phyloP scores from a whole-genome alignment of 2,329 filamentous ascomycete genomes.

The Amauroascus niger region DNA sequence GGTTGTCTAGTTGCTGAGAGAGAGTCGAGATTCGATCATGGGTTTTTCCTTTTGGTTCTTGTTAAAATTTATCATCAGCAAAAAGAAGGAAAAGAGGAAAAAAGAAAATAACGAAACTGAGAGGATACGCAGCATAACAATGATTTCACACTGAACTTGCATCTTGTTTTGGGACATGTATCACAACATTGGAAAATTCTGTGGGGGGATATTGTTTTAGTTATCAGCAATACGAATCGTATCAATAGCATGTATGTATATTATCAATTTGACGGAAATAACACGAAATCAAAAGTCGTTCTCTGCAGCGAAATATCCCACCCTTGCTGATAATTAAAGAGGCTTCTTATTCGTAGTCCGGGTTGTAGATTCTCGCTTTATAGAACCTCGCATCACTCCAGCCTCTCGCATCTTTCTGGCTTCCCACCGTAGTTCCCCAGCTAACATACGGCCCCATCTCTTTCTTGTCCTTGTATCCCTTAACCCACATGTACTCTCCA shows the following conservation, averaged over 20 bases:
- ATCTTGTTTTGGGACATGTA: no score
- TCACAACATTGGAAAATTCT: no score
- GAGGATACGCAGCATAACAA: no score
- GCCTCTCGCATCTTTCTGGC: constrained; percentile 11
- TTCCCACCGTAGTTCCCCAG: constrained; percentile 12
- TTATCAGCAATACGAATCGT: neutral
- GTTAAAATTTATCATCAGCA: no score
- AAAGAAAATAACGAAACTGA: no score
- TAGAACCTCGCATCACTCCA: constrained; percentile 17
- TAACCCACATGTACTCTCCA: constrained; percentile 19
- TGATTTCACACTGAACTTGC: no score
- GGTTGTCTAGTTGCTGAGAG: no score
- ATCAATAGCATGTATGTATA: neutral
- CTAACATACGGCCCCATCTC: constrained; percentile 19
- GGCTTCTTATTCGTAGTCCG: constrained; percentile 1
- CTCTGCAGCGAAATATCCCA: no score
- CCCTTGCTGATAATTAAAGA: neutral
- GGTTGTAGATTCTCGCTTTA: constrained; percentile 17
- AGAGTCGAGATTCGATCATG: no score
- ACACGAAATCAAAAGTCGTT: no score
- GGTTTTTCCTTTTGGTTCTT: no score
- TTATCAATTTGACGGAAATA: no score
- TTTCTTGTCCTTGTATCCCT: constrained; percentile 14
- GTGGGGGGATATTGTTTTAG: neutral
- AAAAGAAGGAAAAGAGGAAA: neutral